Evolutionary conservation across 1,284 basidiomycete genomes (phyloP).

Genomic region (Schizophyllum commune): DNA sequence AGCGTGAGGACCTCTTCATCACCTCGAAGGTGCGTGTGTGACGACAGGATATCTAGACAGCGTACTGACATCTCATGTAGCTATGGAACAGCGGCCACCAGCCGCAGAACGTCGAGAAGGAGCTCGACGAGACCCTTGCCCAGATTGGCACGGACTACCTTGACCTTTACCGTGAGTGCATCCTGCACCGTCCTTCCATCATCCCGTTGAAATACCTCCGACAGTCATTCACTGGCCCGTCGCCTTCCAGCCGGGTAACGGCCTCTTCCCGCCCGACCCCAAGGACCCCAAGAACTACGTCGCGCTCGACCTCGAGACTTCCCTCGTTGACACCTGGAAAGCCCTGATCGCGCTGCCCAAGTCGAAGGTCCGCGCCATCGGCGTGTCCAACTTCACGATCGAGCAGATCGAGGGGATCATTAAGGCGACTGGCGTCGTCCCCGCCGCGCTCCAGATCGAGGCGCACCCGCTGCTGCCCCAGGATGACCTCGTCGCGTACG

Average conservation of each 20-base stretch:
- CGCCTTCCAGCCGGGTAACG: constrained; percentile 58
- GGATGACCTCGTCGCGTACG: constrained; percentile 60
- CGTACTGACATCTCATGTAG: background rate
- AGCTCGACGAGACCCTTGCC: constrained; percentile 67
- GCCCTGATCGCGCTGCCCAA: constrained; percentile 37
- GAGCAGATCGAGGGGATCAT: constrained; percentile 64
- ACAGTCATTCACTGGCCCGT: constrained; percentile 87
- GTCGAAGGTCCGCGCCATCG: constrained; percentile 47
- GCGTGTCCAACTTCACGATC: constrained; percentile 79
- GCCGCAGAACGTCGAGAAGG: constrained; percentile 57
- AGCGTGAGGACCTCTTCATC: constrained; percentile 78
- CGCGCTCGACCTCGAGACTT: constrained; percentile 52
- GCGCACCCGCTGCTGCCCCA: constrained; percentile 75
- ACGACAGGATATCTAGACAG: background rate
- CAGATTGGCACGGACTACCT: constrained; percentile 70
- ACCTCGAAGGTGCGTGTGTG: constrained; percentile 54
- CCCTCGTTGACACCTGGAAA: constrained; percentile 78
- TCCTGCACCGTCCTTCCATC: background rate
- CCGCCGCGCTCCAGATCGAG: constrained; percentile 66
- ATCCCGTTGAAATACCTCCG: background rate
- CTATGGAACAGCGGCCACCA: constrained; percentile 68
- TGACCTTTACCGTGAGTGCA: constrained; percentile 62
- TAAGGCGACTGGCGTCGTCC: constrained; percentile 68
- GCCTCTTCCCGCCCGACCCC: constrained; percentile 45
- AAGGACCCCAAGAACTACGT: constrained; percentile 31